Base-by-base conservation (phyloP, 2,329 filamentous ascomycete species). In the Calonectria multiphialidica region DNA sequence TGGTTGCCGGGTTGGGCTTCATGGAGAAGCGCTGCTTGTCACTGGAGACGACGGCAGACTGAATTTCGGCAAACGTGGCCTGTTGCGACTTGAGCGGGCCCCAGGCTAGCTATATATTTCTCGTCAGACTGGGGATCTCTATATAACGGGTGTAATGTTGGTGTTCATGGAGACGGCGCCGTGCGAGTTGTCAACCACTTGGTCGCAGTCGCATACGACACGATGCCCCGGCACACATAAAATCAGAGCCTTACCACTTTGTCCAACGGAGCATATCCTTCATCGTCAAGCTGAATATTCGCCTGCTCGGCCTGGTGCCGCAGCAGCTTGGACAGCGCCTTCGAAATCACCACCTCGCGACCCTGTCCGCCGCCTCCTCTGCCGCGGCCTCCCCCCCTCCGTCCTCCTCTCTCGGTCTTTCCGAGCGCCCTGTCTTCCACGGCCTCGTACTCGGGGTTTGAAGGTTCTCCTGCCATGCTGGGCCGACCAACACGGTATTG, bases 1-100 rank as follows among this genome's bases (percentile, higher is more conserved):
- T 79, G 47, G 78, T 78, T 18, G 70, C 68, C 10, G 81, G 79
- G 74, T 85, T 89, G 55, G 90, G 90, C 66, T 95, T 92, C 80
- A 98, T 88, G 2, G 92, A 90, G 86, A 97, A 99, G 45, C 97
- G 94, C 83, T 98, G 94, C 86, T 99, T 99, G 80, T 96, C 94
- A 81, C 95, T 97, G 61, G 90, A 89, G 16, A 87, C 83, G 15
- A 98, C 95, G 18, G 93, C 89, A 12, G 88, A 82, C 66, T 90
- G 87, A 74, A 99, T 88, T 76, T 98, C 96, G 2, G 88, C 85
- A 70, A 98, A 90, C 0, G 93, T 94, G n/a, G 93, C 90, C 73
- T 94, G 88, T 12, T 98, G 87, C 5, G 90, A 91, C 74, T 90
- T 90, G 67, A 98, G 78, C 10, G 89, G 88, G 0, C 84, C 86